These are phyloP conservation scores for Leptodermis oblonga DNA, from an alignment of 257 asterid genomes.

Conservation along the genomic window DNA sequence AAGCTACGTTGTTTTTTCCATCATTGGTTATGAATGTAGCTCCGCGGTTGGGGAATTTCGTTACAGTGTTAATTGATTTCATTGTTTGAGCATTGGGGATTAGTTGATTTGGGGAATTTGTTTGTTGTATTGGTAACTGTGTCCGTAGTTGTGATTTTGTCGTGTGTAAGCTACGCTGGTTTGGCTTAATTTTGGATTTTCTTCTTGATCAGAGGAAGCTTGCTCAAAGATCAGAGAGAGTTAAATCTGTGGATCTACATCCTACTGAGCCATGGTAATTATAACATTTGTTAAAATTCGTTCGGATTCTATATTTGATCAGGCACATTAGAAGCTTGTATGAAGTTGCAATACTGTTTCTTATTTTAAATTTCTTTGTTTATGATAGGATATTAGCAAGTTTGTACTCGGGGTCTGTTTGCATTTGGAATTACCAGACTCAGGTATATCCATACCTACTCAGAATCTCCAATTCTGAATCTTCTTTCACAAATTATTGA, in stretches of 20 bases:
- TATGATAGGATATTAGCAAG: constrained; percentile 78
- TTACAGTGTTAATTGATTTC: background rate
- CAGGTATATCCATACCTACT: constrained; percentile 42
- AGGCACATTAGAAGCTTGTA: background rate
- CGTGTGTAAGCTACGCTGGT: background rate
- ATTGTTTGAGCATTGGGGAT: background rate
- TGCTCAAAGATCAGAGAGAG: constrained; percentile 49
- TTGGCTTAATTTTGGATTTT: constrained; percentile 11
- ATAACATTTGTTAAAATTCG: background rate
- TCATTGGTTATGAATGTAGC: background rate
- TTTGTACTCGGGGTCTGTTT: constrained; percentile 83
- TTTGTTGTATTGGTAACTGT: constrained; percentile 22
- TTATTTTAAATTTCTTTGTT: background rate
- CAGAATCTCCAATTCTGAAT: background rate
- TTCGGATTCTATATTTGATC: background rate
- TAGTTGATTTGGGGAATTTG: background rate
- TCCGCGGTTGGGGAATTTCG: background rate
- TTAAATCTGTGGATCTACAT: constrained; percentile 46
- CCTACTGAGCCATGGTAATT: constrained; percentile 49
- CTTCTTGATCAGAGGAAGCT: constrained; percentile 49
- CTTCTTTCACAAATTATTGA: background rate
- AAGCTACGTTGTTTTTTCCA: background rate
- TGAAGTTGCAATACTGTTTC: background rate
- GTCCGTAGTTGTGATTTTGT: background rate
- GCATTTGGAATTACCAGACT: constrained; percentile 92